phyloP scores from a whole-genome alignment of 73 alveolate species.

The Tetrahymena borealis region DNA sequence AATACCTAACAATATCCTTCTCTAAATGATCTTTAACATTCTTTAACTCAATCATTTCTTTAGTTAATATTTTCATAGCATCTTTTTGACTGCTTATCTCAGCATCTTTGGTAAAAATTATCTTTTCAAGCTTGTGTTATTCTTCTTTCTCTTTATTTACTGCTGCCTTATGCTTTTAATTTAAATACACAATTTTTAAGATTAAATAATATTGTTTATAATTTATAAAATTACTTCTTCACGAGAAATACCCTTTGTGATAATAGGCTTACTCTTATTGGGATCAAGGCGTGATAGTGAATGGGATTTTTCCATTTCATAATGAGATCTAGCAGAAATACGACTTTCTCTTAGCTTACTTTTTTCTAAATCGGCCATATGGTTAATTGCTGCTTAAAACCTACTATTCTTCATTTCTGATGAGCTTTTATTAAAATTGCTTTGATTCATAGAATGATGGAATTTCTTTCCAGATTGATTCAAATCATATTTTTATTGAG shows the following conservation, averaged over 20 bases:
- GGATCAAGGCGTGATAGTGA: neutral
- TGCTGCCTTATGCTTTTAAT: neutral
- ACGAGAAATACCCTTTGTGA: neutral
- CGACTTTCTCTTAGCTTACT: neutral
- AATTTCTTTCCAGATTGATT: neutral
- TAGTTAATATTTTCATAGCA: neutral
- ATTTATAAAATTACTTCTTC: neutral
- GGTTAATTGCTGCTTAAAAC: neutral
- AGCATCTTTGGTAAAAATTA: neutral
- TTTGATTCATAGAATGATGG: neutral
- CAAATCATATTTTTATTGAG: neutral
- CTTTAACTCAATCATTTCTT: neutral
- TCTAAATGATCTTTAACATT: neutral
- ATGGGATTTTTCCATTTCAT: neutral
- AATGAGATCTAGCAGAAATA: neutral
- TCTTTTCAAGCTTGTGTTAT: neutral
- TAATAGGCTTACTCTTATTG: neutral
- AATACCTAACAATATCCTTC: neutral
- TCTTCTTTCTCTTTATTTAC: neutral
- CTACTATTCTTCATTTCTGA: neutral
- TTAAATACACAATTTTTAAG: neutral
- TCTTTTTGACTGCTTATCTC: neutral
- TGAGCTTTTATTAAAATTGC: neutral
- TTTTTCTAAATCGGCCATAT: neutral
- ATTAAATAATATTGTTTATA: no score